These are phyloP conservation scores for Phaeotremella skinneri DNA, from an alignment of 768 basidiomycete genomes.

Conservation along the genomic window DNA sequence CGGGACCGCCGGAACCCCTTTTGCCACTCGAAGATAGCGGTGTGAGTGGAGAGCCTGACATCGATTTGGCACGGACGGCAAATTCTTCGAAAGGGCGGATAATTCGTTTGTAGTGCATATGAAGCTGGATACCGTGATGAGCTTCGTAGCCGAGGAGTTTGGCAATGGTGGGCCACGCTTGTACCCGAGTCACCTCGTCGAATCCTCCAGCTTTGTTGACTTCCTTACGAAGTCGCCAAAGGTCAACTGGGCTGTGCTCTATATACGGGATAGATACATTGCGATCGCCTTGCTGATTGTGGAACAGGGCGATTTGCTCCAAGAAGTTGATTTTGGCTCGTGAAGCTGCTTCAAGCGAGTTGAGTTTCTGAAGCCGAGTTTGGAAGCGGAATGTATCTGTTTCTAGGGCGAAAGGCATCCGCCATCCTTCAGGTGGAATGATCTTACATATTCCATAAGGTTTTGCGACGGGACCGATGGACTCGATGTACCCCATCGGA, in stretches of 20 bases:
- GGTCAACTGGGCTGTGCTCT: slow-evolving; percentile 85
- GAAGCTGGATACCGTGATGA: slow-evolving; percentile 78
- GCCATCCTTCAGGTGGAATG: slow-evolving; percentile 87
- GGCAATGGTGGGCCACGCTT: slow-evolving; percentile 86
- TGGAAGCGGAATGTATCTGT: slow-evolving; percentile 93
- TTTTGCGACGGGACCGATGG: slow-evolving; percentile 63
- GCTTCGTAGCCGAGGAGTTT: slow-evolving; percentile 77
- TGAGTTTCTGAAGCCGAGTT: slow-evolving; percentile 88
- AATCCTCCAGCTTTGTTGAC: slow-evolving; percentile 86
- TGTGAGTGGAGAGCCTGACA: slow-evolving; percentile 35
- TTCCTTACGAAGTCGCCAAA: slow-evolving; percentile 90
- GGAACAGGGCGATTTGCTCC: slow-evolving; percentile 93
- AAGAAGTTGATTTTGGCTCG: slow-evolving; percentile 95
- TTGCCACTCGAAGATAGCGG: slow-evolving; percentile 17
- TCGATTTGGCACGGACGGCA: slow-evolving; percentile 60
- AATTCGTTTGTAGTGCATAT: slow-evolving; percentile 82
- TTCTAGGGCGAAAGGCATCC: slow-evolving; percentile 92
- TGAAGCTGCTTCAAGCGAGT: slow-evolving; percentile 95
- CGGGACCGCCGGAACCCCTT: not conserved
- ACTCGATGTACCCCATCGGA: slow-evolving; percentile 85
- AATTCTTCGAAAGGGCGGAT: slow-evolving; percentile 96
- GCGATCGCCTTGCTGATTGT: slow-evolving; percentile 89
- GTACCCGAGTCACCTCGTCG: slow-evolving; percentile 66
- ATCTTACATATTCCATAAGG: slow-evolving; percentile 92
- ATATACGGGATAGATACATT: slow-evolving; percentile 90